Evolutionary conservation across 2,329 filamentous ascomycete species (phyloP).

Genomic region (Paraphaeosphaeria minitans): DNA sequence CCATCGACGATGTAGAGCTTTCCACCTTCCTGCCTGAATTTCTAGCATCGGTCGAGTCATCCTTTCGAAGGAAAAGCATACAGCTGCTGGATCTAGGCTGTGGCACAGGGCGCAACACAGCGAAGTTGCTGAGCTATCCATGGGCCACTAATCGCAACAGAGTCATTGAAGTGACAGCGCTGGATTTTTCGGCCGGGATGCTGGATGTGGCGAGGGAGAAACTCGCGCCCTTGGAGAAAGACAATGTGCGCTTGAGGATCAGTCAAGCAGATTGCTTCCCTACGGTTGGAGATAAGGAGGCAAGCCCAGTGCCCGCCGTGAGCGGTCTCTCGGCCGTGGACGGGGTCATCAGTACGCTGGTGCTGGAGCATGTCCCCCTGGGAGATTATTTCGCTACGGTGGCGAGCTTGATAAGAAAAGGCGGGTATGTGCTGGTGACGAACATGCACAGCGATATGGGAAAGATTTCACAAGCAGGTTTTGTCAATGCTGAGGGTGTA

Average conservation of each 20-base stretch:
- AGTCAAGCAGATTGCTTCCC: conserved; percentile 40
- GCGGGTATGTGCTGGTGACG: conserved; percentile 63
- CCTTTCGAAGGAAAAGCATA: conserved; percentile 23
- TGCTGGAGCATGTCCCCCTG: conserved; percentile 67
- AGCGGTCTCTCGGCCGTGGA: conserved; percentile 38
- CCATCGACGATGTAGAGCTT: conserved; percentile 65
- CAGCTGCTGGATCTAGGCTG: conserved; percentile 67
- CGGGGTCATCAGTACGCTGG: conserved; percentile 64
- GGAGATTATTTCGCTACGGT: conserved; percentile 56
- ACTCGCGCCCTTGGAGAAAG: conserved; percentile 23
- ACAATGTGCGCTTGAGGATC: conserved; percentile 16
- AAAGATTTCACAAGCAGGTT: conserved; percentile 63
- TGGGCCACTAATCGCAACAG: conserved; percentile 22
- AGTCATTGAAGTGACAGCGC: conserved; percentile 53
- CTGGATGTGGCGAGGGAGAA: conserved; percentile 56
- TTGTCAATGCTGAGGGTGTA: conserved; percentile 56
- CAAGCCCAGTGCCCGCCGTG: conserved; percentile 31
- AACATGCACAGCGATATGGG: conserved; percentile 74
- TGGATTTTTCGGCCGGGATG: conserved; percentile 65
- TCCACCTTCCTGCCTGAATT: conserved; percentile 56
- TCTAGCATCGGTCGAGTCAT: conserved; percentile 39
- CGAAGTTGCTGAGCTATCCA: conserved; percentile 53
- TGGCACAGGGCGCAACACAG: conserved; percentile 68
- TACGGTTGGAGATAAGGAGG: conserved; percentile 15
- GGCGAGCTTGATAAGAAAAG: conserved; percentile 48